Evolutionary conservation across 208 protist species (phyloP).

Genomic region (Crithidia mellificae): DNA sequence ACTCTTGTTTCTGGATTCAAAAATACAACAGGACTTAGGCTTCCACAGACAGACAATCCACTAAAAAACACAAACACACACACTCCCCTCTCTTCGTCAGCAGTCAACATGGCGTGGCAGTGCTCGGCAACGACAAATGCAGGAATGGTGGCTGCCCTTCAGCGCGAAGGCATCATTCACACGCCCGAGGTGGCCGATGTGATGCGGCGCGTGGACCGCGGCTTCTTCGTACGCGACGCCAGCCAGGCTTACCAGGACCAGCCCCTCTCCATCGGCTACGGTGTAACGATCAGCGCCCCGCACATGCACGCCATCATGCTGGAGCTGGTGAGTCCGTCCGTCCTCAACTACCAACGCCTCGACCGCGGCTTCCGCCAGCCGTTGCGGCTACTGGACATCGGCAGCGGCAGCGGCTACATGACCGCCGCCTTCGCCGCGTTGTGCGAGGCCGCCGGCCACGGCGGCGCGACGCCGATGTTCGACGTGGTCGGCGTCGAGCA

Average conservation of each 20-base stretch:
- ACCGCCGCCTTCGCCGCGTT: constrained; percentile 69
- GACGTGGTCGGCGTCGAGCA: constrained; percentile 83
- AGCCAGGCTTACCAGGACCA: constrained; percentile 64
- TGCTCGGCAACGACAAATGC: constrained; percentile 76
- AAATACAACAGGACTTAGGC: background rate
- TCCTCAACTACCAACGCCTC: constrained; percentile 24
- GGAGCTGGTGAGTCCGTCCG: constrained; percentile 61
- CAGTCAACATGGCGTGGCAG: constrained; percentile 85
- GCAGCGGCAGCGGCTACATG: constrained; percentile 91
- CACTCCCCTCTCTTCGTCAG: background rate
- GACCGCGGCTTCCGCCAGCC: constrained; percentile 11
- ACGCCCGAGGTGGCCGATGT: constrained; percentile 52
- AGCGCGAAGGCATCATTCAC: constrained; percentile 50
- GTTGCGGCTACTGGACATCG: constrained; percentile 74
- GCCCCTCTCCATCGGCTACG: constrained; percentile 81
- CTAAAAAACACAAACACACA: background rate
- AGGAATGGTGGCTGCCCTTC: constrained; percentile 60
- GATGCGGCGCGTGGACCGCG: constrained; percentile 77
- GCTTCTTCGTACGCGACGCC: constrained; percentile 60
- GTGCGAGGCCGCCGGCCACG: constrained; percentile 39
- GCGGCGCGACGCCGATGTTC: constrained; percentile 25
- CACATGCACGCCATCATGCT: constrained; percentile 93
- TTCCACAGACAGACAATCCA: background rate
- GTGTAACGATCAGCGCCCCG: constrained; percentile 87
- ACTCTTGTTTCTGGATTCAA: too few relatives aligned